phyloP scores from a whole-genome alignment of 1,284 basidiomycete genomes.

The Cutaneotrichosporon arboriforme region DNA sequence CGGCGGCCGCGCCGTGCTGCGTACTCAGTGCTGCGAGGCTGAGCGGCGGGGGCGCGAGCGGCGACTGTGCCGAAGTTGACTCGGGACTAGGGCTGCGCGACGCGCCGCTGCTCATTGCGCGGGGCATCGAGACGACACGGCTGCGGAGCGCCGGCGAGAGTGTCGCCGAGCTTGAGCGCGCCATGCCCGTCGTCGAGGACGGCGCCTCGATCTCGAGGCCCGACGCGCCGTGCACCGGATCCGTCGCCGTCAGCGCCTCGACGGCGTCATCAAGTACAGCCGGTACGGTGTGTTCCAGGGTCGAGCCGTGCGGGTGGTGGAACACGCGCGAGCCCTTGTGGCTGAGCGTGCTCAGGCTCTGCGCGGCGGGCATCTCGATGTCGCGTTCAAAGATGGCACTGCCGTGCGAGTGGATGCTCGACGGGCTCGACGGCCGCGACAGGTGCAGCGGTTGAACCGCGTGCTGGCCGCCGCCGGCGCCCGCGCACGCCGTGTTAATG shows the following conservation, averaged over 20 bases:
- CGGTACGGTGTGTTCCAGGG: slow-evolving; percentile 43
- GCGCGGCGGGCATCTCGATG: slow-evolving; percentile 39
- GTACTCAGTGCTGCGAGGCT: slow-evolving; percentile 2
- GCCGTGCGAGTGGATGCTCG: slow-evolving; percentile 41
- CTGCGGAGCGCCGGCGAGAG: slow-evolving; percentile 22
- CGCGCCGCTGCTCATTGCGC: neutral
- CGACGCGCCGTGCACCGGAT: slow-evolving; percentile 17
- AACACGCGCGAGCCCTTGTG: slow-evolving; percentile 40
- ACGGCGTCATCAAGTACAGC: slow-evolving; percentile 47
- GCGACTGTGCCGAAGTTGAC: neutral
- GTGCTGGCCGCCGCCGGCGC: neutral
- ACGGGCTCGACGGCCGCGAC: slow-evolving; percentile 36
- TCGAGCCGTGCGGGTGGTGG: slow-evolving; percentile 40
- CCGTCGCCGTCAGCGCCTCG: slow-evolving; percentile 38
- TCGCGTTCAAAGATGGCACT: slow-evolving; percentile 48
- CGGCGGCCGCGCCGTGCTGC: slow-evolving; percentile 1
- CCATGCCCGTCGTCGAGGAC: neutral
- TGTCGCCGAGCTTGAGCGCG: slow-evolving; percentile 29
- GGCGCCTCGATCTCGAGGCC: slow-evolving; percentile 43
- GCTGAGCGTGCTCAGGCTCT: slow-evolving; percentile 31
- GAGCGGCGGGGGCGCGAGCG: neutral
- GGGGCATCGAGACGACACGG: slow-evolving; percentile 11
- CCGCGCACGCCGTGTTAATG: neutral
- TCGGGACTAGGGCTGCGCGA: slow-evolving; percentile 17
- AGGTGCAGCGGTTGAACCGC: slow-evolving; percentile 5